phyloP scores from a whole-genome alignment of 2,329 filamentous ascomycete genomes.

The Dothidotthia symphoricarpi region DNA sequence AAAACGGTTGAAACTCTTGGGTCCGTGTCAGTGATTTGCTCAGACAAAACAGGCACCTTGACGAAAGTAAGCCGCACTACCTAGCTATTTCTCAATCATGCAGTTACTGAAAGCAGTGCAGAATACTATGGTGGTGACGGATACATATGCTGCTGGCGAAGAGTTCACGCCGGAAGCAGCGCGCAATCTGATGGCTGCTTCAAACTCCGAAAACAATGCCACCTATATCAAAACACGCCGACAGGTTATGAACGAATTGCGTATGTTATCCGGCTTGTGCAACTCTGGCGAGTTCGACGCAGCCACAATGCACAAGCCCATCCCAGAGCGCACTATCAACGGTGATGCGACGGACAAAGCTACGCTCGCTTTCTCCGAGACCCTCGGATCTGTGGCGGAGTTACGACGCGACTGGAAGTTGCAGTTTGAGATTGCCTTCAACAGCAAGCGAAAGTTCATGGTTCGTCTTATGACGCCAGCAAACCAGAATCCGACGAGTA shows the following conservation, averaged over 20 bases:
- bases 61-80: slow-evolving; percentile 45
- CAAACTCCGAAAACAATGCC: slow-evolving; percentile 40
- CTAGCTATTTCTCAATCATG: neutral
- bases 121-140: slow-evolving; percentile 72
- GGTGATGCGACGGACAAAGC: slow-evolving; percentile 77
- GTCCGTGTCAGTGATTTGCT: slow-evolving; percentile 70
- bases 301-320: slow-evolving; percentile 57
- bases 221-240: slow-evolving; percentile 23
- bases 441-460: slow-evolving; percentile 84
- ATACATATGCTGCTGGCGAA: slow-evolving; percentile 60
- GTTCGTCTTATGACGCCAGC: slow-evolving; percentile 57
- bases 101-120: slow-evolving; percentile 21
- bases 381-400: slow-evolving; percentile 59
- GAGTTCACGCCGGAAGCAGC: slow-evolving; percentile 55
- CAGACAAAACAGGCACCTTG: slow-evolving; percentile 73
- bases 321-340: slow-evolving; percentile 63
- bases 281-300: slow-evolving; percentile 75
- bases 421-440: slow-evolving; percentile 64
- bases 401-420: slow-evolving; percentile 63
- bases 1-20: slow-evolving; percentile 77
- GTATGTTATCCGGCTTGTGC: slow-evolving; percentile 64
- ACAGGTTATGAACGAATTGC: slow-evolving; percentile 53
- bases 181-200: slow-evolving; percentile 32
- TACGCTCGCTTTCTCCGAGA: slow-evolving; percentile 68
- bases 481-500: slow-evolving; percentile 29